Base-by-base conservation (phyloP, 2,329 filamentous ascomycete genomes). In the Diaporthe amygdali region DNA sequence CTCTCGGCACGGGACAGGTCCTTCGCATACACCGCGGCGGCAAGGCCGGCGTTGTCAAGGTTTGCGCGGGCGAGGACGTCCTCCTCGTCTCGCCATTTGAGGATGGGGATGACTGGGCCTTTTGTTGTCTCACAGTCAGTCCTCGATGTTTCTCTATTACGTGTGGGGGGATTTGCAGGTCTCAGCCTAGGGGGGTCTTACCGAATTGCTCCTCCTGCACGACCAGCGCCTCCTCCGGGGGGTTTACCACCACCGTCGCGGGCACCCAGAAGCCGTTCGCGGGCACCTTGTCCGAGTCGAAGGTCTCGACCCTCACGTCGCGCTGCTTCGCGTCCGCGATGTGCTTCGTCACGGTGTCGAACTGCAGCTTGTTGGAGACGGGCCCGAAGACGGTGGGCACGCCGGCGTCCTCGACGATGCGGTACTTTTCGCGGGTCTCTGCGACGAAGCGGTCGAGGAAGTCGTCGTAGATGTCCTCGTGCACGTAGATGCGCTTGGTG, bases 321-420 rank as follows among this genome's bases (percentile, higher is more conserved):
- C 87, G 85, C 73, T 83, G 82, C 75, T 86, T 84, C 71, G 87
- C 88, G 63, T 90, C 87, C 12, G 83, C 83, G 66, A 92, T 84
- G 72, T 91, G 86, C 15, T 82, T 78, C 75, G 86, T 87, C 32
- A 90, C 88, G 30, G 86, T 86, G 56, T 91, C 87, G 76, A 86
- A 93, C 78, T 93, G 91, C 85, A 90, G 87, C 74, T 84, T 80
- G 79, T 93, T 93, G 72, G 91, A 89, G 2, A 93, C 80, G 0
- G 91, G 91, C 0, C 89, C 88, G 69, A 90, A 85, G 47, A 88
- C 77, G 52, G 78, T 79, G 44, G 77, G 77, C 17, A 75, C 74
- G 4, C 66, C 52, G 12, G 70, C 71, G 30, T 81, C 80, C 66
- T 79, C 78, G 71, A 78, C 74, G 14, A 85, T 82, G 51, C 81